Percentiles rank a stretch among this genome's conserved stretches.
These are phyloP conservation scores for Psilocybe subaeruginosa DNA, from an alignment of 768 basidiomycete genomes.

Conservation along the genomic window DNA sequence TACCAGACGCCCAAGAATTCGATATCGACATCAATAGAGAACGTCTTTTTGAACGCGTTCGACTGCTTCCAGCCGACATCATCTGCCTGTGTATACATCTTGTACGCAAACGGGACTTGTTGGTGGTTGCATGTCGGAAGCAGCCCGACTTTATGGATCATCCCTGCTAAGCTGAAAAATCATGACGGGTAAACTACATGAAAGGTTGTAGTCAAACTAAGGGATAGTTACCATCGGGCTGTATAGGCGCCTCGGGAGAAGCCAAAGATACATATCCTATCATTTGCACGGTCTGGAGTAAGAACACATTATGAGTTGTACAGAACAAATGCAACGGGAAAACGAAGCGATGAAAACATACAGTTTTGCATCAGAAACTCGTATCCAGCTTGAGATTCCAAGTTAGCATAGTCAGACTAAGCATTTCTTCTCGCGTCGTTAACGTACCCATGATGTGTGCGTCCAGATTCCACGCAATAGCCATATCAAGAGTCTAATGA, in stretches of 20 bases:
- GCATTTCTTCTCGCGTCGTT: not conserved
- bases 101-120: conserved; percentile 37
- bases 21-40: conserved; percentile 30
- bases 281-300: conserved; percentile 42
- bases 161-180: conserved; percentile 31
- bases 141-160: conserved; percentile 37
- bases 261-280: conserved; percentile 62
- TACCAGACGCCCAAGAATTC: conserved; percentile 38
- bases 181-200: not conserved
- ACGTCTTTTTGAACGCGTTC: conserved; percentile 34
- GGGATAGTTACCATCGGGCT: conserved; percentile 34
- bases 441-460: conserved; percentile 52
- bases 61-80: conserved; percentile 31
- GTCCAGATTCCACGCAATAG: conserved; percentile 50
- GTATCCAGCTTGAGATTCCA: conserved; percentile 43
- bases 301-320: not conserved
- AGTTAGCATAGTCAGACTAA: not conserved
- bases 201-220: not conserved
- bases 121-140: conserved; percentile 32
- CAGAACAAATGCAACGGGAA: no score
- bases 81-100: conserved; percentile 32
- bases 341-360: conserved; percentile 18
- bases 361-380: conserved; percentile 64
- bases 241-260: conserved; percentile 66
- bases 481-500: conserved; percentile 40